phyloP scores from a whole-genome alignment of 108 stramenopile species.

The Discostella stelligeroides region DNA sequence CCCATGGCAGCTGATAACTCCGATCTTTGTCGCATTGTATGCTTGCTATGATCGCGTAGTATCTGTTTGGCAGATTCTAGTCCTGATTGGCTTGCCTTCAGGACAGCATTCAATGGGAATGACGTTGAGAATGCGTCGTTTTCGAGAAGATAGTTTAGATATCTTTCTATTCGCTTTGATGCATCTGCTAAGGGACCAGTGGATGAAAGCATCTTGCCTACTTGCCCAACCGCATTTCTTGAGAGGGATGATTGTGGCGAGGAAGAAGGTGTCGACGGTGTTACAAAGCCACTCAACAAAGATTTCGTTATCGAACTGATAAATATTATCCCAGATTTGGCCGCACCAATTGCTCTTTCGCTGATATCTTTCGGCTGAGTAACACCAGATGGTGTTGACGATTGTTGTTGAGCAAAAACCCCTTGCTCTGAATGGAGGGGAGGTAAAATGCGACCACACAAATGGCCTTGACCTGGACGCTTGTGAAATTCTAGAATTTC shows the following conservation, averaged over 20 bases:
- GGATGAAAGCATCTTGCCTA: slow-evolving; percentile 11
- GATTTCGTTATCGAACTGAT: slow-evolving; percentile 68
- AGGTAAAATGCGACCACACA: slow-evolving; percentile 85
- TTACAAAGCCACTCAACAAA: slow-evolving; percentile 60
- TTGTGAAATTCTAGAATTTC: slow-evolving; percentile 76
- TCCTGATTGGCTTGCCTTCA: slow-evolving; percentile 85
- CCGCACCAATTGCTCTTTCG: slow-evolving; percentile 59
- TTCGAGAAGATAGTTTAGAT: slow-evolving; percentile 85
- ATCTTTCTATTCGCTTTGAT: slow-evolving; percentile 59
- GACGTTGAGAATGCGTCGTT: slow-evolving; percentile 82
- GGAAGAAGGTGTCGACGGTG: slow-evolving; percentile 3
- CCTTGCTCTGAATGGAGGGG: slow-evolving; percentile 64
- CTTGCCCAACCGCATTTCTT: slow-evolving; percentile 14
- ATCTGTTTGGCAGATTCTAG: slow-evolving; percentile 81
- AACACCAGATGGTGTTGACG: not conserved
- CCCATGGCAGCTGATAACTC: slow-evolving; percentile 16
- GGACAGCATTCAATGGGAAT: slow-evolving; percentile 80
- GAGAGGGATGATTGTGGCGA: slow-evolving; percentile 20
- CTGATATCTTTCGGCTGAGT: slow-evolving; percentile 44
- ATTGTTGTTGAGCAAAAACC: slow-evolving; percentile 3
- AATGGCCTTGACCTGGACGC: slow-evolving; percentile 69
- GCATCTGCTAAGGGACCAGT: slow-evolving; percentile 28
- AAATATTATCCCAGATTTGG: slow-evolving; percentile 71
- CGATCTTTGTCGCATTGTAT: slow-evolving; percentile 46
- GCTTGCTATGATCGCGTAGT: slow-evolving; percentile 62